Evolutionary conservation across 2,329 filamentous ascomycete species (phyloP), one percentile per base, ranked within the genome.

Genomic region (Ophiobolus disseminans): DNA sequence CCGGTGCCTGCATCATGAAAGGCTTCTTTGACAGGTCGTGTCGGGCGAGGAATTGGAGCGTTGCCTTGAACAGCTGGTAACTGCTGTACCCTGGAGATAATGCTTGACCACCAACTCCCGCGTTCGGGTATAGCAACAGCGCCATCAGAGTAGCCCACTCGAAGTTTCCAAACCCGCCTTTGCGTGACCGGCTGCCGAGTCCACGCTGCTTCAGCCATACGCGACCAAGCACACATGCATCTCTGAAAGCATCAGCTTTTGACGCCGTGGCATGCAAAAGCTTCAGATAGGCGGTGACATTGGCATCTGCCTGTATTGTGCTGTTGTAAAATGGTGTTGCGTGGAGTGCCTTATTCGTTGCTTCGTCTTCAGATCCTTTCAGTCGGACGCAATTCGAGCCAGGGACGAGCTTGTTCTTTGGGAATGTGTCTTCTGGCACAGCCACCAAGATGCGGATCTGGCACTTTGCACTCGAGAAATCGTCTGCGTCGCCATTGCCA

Each of bases 31-130:
- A 78, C 45, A 97, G 77, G 63, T 96, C 87, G 28, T 84, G 87
- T 1, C 84, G 82, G 1, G 88, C 86, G 14, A 99, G 77, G 59
- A 93, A 94, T 68, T 97, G 93, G n/a, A 99, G 77, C 1, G 87
- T 86, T 2, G 91, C 92, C 74, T 97, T 97, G 81, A 99, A 97
- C 35, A 97, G 81, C 73, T 97, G 93, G 19, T 93, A 94, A 73
- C 88, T 89, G 76, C 89, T 96, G 63, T 96, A 88, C 6, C 90
- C 90, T 4, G 84, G 80, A 5, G 91, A 91, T 13, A 97, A 80
- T 5, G 90, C 76, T 2, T 88, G 82, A 55, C 86, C 83, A 2
- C 89, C 88, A 50, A 86, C 87, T 5, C 84, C 82, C 5, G 86
- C 88, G 20, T 90, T 90, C n/a, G 84, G 85, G 70, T 91, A 86